Conservation (phyloP, 768 basidiomycete genomes). For the Tylopilus felleus region DNA sequence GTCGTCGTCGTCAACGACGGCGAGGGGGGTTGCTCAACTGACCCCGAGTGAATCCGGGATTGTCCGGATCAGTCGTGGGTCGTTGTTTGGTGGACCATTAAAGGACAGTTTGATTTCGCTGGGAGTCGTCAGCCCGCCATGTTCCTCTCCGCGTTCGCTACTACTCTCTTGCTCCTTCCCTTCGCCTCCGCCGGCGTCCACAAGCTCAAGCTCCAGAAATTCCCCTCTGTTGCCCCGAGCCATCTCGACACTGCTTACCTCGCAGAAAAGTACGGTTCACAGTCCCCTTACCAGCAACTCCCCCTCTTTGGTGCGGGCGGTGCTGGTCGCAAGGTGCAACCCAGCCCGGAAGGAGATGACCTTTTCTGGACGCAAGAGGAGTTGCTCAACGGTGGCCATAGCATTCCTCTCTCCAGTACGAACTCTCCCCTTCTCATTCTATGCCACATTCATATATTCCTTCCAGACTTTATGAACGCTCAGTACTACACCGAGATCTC, state of each 20-base stretch:
- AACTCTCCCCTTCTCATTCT: neutral
- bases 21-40: neutral
- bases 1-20: neutral
- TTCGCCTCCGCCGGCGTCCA: slow-evolving; percentile 57
- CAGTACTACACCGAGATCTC: slow-evolving; percentile 92
- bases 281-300: slow-evolving; percentile 41
- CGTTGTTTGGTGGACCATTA: slow-evolving; percentile 14
- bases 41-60: slow-evolving; percentile 19
- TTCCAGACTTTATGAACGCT: slow-evolving; percentile 92
- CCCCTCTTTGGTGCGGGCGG: slow-evolving; percentile 77
- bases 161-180: slow-evolving; percentile 39
- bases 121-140: slow-evolving; percentile 33
- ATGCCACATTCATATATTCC: neutral
- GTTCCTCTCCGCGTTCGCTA: slow-evolving; percentile 41
- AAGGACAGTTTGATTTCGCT: slow-evolving; percentile 15
- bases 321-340: slow-evolving; percentile 57
- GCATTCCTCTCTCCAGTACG: slow-evolving; percentile 78
- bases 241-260: slow-evolving; percentile 79
- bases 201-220: slow-evolving; percentile 88
- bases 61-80: slow-evolving; percentile 11
- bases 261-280: slow-evolving; percentile 85
- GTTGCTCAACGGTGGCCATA: slow-evolving; percentile 68
- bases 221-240: slow-evolving; percentile 58
- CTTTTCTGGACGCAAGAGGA: slow-evolving; percentile 83
- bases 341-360: slow-evolving; percentile 50